These are phyloP conservation scores for Orbilia blumenaviensis DNA, from an alignment of 2,329 filamentous ascomycete genomes.

Conservation along the genomic window DNA sequence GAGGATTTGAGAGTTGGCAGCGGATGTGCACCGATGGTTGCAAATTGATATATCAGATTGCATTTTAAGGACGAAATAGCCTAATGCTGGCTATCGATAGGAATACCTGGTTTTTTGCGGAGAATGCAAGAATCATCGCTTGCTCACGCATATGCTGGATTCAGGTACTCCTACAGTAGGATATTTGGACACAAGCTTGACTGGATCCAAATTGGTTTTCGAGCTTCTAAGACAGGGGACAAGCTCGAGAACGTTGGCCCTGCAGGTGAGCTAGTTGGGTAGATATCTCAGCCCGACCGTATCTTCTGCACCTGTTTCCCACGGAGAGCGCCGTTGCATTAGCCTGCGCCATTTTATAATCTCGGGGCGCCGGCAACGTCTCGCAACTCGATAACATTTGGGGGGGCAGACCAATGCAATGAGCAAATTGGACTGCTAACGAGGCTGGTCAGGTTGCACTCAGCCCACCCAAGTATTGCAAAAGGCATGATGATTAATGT, in stretches of 20 bases:
- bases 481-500: neutral
- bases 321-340: conserved; percentile 4
- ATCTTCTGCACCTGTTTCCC: neutral
- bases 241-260: neutral
- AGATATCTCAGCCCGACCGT: neutral
- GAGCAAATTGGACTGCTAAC: too few species aligned
- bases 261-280: neutral
- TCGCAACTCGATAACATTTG: neutral
- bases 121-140: neutral
- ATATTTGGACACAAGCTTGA: neutral
- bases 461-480: too few species aligned
- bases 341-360: conserved; percentile 9
- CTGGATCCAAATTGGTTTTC: too few species aligned
- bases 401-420: neutral
- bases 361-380: neutral
- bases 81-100: neutral
- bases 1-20: neutral
- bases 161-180: neutral
- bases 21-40: neutral
- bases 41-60: neutral
- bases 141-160: neutral
- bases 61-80: neutral
- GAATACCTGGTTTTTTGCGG: neutral
- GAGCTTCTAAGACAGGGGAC: neutral
- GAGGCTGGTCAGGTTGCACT: too few species aligned